A percentile compares a stretch with the other conserved stretches of the same genome.
Evolutionary conservation across 225 moss, liverwort and hornwort genomes (phyloP).

Genomic region (Thuidium tamariscinum): DNA sequence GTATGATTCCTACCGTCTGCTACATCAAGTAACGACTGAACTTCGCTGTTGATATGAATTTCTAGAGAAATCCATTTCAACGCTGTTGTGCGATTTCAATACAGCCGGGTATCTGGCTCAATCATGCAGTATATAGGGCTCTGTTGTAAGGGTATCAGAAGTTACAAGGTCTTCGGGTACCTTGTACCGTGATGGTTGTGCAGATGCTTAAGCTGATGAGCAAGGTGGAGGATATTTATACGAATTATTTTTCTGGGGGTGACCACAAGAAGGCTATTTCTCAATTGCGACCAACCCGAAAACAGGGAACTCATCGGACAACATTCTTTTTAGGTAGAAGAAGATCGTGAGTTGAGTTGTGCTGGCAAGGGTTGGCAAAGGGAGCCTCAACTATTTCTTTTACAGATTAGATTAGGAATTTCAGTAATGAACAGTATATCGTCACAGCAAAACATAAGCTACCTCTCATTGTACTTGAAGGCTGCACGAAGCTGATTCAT

Average conservation of each 20-base stretch:
- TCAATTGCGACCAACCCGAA: slow-evolving; percentile 41
- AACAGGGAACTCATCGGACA: slow-evolving; percentile 50
- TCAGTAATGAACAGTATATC: background rate
- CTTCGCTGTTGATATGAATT: background rate
- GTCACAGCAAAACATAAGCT: too few species aligned
- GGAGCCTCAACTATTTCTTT: background rate
- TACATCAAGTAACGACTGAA: background rate
- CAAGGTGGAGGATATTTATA: slow-evolving; percentile 62
- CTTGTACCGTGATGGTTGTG: background rate
- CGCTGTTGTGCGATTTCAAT: background rate
- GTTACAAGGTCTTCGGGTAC: background rate
- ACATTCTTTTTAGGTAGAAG: slow-evolving; percentile 57
- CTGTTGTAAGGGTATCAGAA: background rate
- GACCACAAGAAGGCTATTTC: slow-evolving; percentile 55
- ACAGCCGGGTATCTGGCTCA: background rate
- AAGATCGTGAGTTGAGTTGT: background rate
- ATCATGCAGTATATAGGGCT: background rate
- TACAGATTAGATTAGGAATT: background rate
- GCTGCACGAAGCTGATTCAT: background rate
- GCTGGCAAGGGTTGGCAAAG: background rate
- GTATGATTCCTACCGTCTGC: background rate
- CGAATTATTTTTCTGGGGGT: slow-evolving; percentile 43
- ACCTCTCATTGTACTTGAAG: background rate
- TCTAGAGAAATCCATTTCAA: background rate
- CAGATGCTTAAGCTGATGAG: slow-evolving; percentile 47